phyloP scores from a whole-genome alignment of 305 asterid species.

The Stenogyne calaminthoides region DNA sequence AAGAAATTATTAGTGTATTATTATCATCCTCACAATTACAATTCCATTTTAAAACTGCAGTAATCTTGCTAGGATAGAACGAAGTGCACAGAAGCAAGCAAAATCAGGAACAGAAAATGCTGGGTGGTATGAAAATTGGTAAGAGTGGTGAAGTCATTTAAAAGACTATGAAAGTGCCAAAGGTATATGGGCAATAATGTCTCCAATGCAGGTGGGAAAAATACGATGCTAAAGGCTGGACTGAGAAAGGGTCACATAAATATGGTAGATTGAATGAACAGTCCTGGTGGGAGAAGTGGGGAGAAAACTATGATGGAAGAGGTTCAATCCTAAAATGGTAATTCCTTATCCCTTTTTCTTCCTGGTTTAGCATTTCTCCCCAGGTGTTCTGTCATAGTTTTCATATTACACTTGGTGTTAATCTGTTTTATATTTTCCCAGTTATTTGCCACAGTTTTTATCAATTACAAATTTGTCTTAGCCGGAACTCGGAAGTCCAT shows the following conservation, averaged over 20 bases:
- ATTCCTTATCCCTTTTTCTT: constrained; percentile 16
- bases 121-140: constrained; percentile 99
- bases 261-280: constrained; percentile 96
- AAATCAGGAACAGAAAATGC: constrained; percentile 92
- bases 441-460: background rate
- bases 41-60: constrained; percentile 52
- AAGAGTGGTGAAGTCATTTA: constrained; percentile 36
- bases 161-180: background rate
- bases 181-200: background rate
- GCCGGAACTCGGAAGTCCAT: background rate
- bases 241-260: constrained; percentile 97
- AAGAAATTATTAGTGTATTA: background rate
- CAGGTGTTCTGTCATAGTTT: background rate
- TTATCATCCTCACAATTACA: background rate
- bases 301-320: constrained; percentile 95
- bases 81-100: constrained; percentile 99
- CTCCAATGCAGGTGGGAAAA: constrained; percentile 84
- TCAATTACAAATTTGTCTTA: constrained; percentile 8
- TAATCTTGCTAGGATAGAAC: constrained; percentile 94
- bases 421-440: background rate
- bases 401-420: background rate
- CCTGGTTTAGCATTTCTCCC: background rate
- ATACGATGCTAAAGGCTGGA: constrained; percentile 98
- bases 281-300: constrained; percentile 99
- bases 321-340: constrained; percentile 99